Evolutionary conservation across 2,329 filamentous ascomycete genomes (phyloP), one percentile per base, ranked within the genome.

Genomic region (Aureobasidium sp.): DNA sequence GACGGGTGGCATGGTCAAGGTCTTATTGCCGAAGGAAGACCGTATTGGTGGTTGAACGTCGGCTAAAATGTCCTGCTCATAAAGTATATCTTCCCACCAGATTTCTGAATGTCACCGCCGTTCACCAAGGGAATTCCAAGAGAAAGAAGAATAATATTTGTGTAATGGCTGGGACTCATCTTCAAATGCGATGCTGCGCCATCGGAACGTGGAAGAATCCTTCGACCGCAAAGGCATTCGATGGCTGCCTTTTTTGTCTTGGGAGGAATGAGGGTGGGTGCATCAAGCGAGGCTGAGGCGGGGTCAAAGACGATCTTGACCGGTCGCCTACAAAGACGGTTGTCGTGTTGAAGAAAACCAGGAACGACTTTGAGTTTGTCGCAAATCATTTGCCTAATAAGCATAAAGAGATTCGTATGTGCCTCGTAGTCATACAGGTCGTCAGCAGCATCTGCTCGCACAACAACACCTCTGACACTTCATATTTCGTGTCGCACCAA

Each of bases 1-100:
- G 56, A 74, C 61, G 48, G 65, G 64, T 61, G 69, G 66, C 68
- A 71, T 69, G 30, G 16, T 30, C 42, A 47, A 35, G 42, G 16
- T 17, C 11, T 21, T 3, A 19, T 17, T 22, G 34, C 45, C 45
- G 45, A 49, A 25, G 34, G 22, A 49, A n/a, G 32, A 16, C 45
- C 45, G 45, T n/a, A 25, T 4, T 17, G n/a, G 44, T 37, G 45
- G 45, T 38, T 38, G 34, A 37, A 27, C 19, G 34, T 49, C 45
- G 45, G 45, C n/a, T 49, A 49, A 38, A n/a, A 25, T 17, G 10
- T 21, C 25, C 30, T 21, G 42, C 30, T 22, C 16, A 14, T n/a
- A 25, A 21, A 34, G n/a, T n/a, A 22, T 17, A n/a, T n/a, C n/a
- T n/a, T 29, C 11, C 27, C n/a, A 29, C 22, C 34, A 27, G 14